Conservation (phyloP, 805 yeast genomes). For the Metahyphopichia silvanorum region DNA sequence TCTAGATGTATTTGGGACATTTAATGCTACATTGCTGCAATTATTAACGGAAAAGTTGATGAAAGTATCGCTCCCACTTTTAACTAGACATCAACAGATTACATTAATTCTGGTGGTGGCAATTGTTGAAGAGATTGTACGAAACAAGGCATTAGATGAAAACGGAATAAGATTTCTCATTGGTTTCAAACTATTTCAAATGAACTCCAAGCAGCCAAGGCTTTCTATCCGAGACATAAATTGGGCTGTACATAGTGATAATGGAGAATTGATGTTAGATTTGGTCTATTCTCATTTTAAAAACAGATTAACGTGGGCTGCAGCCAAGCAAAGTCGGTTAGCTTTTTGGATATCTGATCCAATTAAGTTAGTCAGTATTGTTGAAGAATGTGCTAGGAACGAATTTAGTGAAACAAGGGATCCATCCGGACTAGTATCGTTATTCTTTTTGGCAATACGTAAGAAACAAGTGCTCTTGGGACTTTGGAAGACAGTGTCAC, state of each 20-base stretch:
- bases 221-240: slow-evolving; percentile 76
- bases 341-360: slow-evolving; percentile 60
- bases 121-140: slow-evolving; percentile 55
- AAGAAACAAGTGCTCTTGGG: slow-evolving; percentile 77
- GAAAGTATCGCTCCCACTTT: slow-evolving; percentile 65
- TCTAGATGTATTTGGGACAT: slow-evolving; percentile 28
- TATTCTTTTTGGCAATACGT: slow-evolving; percentile 73
- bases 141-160: slow-evolving; percentile 46
- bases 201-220: slow-evolving; percentile 44
- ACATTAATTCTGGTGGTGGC: slow-evolving; percentile 70
- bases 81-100: slow-evolving; percentile 89
- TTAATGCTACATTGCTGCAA: slow-evolving; percentile 41
- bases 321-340: slow-evolving; percentile 58
- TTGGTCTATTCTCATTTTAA: slow-evolving; percentile 42
- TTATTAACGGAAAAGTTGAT: slow-evolving; percentile 58
- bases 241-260: slow-evolving; percentile 85
- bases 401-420: slow-evolving; percentile 64
- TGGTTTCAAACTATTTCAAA: slow-evolving; percentile 65
- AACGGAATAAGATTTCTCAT: slow-evolving; percentile 71
- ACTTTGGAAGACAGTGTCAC: slow-evolving; percentile 77
- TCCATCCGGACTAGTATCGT: slow-evolving; percentile 65
- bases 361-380: slow-evolving; percentile 25
- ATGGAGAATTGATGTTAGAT: slow-evolving; percentile 63
- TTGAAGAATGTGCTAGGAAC: slow-evolving; percentile 71
- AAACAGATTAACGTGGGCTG: slow-evolving; percentile 55